These are phyloP conservation scores for Saussurea involucrata DNA, from an alignment of 129 eudicot species.

Conservation along the genomic window DNA sequence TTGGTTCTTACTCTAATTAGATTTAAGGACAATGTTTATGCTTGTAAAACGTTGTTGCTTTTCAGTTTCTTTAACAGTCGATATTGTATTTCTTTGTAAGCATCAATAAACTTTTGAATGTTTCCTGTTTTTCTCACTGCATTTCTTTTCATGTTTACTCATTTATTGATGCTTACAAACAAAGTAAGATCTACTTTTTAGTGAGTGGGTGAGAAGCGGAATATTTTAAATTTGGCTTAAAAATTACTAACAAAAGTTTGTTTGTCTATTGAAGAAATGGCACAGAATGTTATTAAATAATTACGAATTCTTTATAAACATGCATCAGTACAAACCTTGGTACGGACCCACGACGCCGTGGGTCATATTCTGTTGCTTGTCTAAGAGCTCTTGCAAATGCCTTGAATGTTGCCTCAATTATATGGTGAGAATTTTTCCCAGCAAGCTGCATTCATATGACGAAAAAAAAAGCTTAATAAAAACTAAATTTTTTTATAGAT, in stretches of 20 bases:
- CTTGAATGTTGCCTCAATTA: slow-evolving; percentile 95
- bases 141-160: background rate
- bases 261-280: background rate
- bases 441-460: slow-evolving; percentile 61
- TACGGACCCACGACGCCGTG: slow-evolving; percentile 72
- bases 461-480: background rate
- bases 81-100: background rate
- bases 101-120: background rate
- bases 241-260: background rate
- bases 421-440: slow-evolving; percentile 96
- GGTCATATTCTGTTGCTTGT: slow-evolving; percentile 90
- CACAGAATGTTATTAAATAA: background rate
- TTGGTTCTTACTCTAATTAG: background rate
- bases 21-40: background rate
- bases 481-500: background rate
- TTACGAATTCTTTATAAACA: background rate
- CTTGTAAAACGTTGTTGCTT: too few species aligned
- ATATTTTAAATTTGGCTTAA: background rate
- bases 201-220: background rate
- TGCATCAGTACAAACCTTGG: slow-evolving; percentile 51
- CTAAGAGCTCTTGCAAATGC: slow-evolving; percentile 98
- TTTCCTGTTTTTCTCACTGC: background rate
- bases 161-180: background rate
- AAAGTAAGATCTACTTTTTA: background rate
- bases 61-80: background rate